A percentile compares a stretch with the other conserved stretches of the same genome.
These are phyloP conservation scores for Limnanthes douglasii DNA, from an alignment of 345 rosid species.

Conservation along the genomic window DNA sequence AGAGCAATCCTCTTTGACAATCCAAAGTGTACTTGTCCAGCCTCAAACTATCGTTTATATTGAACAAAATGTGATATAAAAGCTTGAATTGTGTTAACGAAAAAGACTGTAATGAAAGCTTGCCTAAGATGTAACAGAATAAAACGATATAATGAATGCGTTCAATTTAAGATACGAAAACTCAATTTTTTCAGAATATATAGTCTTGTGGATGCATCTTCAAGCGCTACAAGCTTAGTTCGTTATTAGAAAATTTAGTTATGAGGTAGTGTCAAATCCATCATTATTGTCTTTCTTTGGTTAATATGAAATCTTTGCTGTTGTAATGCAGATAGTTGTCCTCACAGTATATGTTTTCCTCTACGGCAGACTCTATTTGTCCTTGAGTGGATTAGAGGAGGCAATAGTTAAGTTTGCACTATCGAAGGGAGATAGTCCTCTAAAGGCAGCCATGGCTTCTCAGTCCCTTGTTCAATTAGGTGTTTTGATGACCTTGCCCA, in stretches of 20 bases:
- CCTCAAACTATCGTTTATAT: too few species aligned
- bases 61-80: too few species aligned
- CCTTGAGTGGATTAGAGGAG: conserved; percentile 82
- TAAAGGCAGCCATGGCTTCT: conserved; percentile 87
- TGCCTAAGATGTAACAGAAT: too few species aligned
- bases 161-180: too few species aligned
- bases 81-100: too few species aligned
- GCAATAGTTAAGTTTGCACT: conserved; percentile 55
- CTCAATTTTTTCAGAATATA: too few species aligned
- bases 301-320: conserved; percentile 4
- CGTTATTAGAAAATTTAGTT: conserved; percentile 1
- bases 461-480: conserved; percentile 90
- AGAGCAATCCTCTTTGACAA: too few species aligned
- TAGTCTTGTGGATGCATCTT: too few species aligned
- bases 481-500: conserved; percentile 66
- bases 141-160: too few species aligned
- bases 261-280: background rate
- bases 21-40: too few species aligned
- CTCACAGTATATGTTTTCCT: conserved; percentile 58
- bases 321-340: conserved; percentile 49
- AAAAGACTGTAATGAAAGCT: too few species aligned
- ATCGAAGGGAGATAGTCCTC: conserved; percentile 50
- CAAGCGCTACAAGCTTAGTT: background rate
- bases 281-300: background rate
- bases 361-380: conserved; percentile 78